Evolutionary conservation across 1,139 yeast genomes (phyloP), one percentile per base, ranked within the genome.

Genomic region (Kurtzmaniella quercitrusa): DNA sequence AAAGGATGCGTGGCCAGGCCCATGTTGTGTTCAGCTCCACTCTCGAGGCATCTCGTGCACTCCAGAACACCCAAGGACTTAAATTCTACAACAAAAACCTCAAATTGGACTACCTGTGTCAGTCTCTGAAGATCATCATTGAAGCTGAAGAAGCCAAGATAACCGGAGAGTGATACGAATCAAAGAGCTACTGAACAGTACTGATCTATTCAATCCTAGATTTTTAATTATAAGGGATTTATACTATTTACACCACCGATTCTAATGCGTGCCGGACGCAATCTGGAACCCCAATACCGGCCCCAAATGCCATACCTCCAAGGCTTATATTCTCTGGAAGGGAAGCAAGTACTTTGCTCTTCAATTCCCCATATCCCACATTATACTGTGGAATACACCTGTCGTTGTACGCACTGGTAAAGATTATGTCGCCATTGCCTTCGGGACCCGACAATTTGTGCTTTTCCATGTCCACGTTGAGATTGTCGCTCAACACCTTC

Each of bases 281-380:
- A 62, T 90, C 96, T 1, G 96, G 96, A 0, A 91, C 91, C 1
- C 97, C 97, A 2, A 88, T 81, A 0, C 96, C 95, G 38, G 76
- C 77, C 11, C 90, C 88, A 60, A 85, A 84, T 2, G 89, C 79
- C 79, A 85, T 87, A 0, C 97, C 98, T 18, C 94, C 90, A 9
- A 86, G 57, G 1, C 82, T 75, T 2, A 89, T 58, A 18, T 70
- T 68, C 6, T 61, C 52, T 40, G 70, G 66, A n/a, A 19, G 19
- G 6, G n/a, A n/a, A 3, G 4, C 27, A 2, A 12, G 15, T 4
- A 62, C 59, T 25, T 75, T 63, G 4, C 57, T 48, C n/a, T 66
- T 58, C 41, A 74, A 72, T 47, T 75, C 61, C 2, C 66, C 73
- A 59, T 86, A 91, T 0, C 95, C 96, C 19, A 85, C 85, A 38